Evolutionary conservation across 2,329 filamentous ascomycete species (phyloP).

Genomic region (Massarina eburnea): DNA sequence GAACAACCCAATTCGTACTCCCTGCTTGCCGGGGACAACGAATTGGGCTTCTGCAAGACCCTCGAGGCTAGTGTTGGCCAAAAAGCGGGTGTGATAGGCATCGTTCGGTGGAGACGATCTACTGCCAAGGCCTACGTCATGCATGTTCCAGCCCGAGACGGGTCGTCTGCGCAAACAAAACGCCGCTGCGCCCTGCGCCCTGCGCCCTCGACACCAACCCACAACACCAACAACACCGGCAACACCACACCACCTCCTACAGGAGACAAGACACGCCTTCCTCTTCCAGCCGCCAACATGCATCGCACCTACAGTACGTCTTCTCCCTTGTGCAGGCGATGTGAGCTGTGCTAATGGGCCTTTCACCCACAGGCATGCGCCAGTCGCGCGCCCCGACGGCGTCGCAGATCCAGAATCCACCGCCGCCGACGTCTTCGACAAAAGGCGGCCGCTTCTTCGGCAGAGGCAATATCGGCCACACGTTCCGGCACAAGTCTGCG

Average conservation of each 20-base stretch:
- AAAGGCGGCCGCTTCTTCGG: slow-evolving; percentile 91
- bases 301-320: slow-evolving; percentile 79
- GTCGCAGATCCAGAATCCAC: slow-evolving; percentile 87
- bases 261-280: background rate
- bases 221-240: slow-evolving; percentile 2
- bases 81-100: slow-evolving; percentile 12
- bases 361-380: slow-evolving; percentile 67
- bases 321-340: background rate
- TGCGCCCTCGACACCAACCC: slow-evolving; percentile 8
- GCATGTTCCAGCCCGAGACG: slow-evolving; percentile 4
- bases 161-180: slow-evolving; percentile 23
- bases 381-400: slow-evolving; percentile 94
- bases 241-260: slow-evolving; percentile 1
- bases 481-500: slow-evolving; percentile 71
- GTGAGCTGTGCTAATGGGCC: background rate
- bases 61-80: slow-evolving; percentile 1
- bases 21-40: slow-evolving; percentile 1
- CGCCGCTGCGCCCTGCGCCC: slow-evolving; percentile 17
- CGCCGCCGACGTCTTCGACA: slow-evolving; percentile 86
- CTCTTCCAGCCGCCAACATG: slow-evolving; percentile 57
- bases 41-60: slow-evolving; percentile 9
- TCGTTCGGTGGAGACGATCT: slow-evolving; percentile 20
- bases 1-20: background rate
- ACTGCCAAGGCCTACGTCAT: slow-evolving; percentile 23
- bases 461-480: slow-evolving; percentile 77